Conservation (phyloP, 2,329 filamentous ascomycete species). For the Chalaropsis ovoidea region DNA sequence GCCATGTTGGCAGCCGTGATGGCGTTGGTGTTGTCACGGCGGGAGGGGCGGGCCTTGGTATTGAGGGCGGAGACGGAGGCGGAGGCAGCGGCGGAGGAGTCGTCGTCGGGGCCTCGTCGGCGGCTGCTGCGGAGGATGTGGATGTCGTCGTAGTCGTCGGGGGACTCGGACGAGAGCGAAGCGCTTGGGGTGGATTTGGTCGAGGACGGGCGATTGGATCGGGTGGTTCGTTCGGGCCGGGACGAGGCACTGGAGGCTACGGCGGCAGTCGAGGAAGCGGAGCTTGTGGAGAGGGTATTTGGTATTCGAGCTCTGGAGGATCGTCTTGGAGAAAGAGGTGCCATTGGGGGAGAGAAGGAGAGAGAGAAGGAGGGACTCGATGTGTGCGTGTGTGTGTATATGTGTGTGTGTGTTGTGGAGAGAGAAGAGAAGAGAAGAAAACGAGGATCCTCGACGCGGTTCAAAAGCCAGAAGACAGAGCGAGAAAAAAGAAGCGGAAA, state of each 20-base stretch:
- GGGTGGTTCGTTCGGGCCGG: slow-evolving; percentile 61
- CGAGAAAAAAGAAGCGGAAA: slow-evolving; percentile 3
- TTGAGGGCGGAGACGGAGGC: not conserved
- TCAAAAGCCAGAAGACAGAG: not conserved
- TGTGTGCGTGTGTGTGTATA: not conserved
- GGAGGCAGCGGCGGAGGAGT: slow-evolving; percentile 28
- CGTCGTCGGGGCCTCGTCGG: slow-evolving; percentile 62
- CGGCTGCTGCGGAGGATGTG: slow-evolving; percentile 66
- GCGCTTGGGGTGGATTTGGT: slow-evolving; percentile 66
- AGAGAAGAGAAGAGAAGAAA: slow-evolving; percentile 31
- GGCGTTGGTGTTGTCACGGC: slow-evolving; percentile 31
- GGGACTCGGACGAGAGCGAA: slow-evolving; percentile 59
- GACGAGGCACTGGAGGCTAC: slow-evolving; percentile 71
- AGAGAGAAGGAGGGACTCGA: slow-evolving; percentile 30
- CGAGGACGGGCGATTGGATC: slow-evolving; percentile 55
- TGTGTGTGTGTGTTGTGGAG: slow-evolving; percentile 26
- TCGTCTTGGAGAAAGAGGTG: slow-evolving; percentile 63
- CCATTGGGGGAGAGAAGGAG: slow-evolving; percentile 38
- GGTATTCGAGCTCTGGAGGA: slow-evolving; percentile 81
- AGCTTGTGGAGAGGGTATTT: slow-evolving; percentile 52
- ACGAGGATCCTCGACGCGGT: not conserved
- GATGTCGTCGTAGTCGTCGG: slow-evolving; percentile 58
- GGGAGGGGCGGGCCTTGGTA: slow-evolving; percentile 28
- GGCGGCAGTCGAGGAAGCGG: slow-evolving; percentile 35
- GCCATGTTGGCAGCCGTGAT: slow-evolving; percentile 38